Evolutionary conservation across 352 stramenopile species (phyloP).

Genomic region (Blastocystis sp.): DNA sequence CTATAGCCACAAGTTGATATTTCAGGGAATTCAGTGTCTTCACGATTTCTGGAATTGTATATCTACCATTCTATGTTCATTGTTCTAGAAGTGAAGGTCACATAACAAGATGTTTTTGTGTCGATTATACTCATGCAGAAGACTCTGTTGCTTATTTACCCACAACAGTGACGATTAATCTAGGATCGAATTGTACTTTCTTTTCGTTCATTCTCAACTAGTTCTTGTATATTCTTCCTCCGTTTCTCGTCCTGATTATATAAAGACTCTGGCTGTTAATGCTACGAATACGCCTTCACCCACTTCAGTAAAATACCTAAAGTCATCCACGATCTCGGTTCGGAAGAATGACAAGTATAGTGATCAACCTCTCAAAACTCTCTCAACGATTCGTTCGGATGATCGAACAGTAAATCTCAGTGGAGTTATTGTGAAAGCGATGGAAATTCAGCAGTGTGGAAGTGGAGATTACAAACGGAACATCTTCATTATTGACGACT

Average conservation of each 20-base stretch:
- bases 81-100: not conserved
- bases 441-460: conserved; percentile 6
- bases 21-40: not conserved
- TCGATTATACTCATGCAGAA: not conserved
- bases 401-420: conserved; percentile 1
- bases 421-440: conserved; percentile 34
- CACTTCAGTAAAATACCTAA: not conserved
- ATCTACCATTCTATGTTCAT: not conserved
- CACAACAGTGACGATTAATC: not conserved
- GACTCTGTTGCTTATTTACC: not conserved
- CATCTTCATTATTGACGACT: conserved; percentile 37
- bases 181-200: not conserved
- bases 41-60: not conserved
- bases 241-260: not conserved
- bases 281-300: not conserved
- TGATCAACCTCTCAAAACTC: not conserved
- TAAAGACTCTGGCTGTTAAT: not conserved
- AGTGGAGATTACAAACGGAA: conserved; percentile 16
- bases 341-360: conserved; percentile 25
- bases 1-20: not conserved
- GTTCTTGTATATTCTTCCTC: not conserved
- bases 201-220: not conserved
- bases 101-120: not conserved
- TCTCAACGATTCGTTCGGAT: not conserved
- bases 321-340: not conserved